Conservation (phyloP, 2,329 filamentous ascomycete species). For the Fusarium brachygibbosum region DNA sequence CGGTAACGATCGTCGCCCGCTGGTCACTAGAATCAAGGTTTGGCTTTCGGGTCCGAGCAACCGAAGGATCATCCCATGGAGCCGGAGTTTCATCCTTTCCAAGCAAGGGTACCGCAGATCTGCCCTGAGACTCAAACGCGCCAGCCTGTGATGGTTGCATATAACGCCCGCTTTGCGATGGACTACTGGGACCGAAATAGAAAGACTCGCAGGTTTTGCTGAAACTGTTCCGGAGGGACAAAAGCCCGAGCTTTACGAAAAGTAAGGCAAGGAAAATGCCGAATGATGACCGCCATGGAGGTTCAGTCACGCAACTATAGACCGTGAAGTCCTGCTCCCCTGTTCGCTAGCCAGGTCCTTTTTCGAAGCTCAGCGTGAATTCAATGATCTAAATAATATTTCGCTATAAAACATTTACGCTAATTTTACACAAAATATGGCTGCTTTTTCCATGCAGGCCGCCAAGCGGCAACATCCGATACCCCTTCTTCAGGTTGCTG, state of each 20-base stretch:
- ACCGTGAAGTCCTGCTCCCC: not conserved
- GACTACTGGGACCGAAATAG: not conserved
- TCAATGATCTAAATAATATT: not conserved
- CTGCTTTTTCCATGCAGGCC: not conserved
- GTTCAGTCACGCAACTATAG: no score
- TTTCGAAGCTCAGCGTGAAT: not conserved
- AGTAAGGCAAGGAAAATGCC: no score
- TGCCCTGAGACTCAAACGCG: not conserved
- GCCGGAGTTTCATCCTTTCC: not conserved
- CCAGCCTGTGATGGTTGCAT: not conserved
- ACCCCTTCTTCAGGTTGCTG: slow-evolving; percentile 9
- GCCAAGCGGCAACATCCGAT: slow-evolving; percentile 3
- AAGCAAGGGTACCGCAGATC: not conserved
- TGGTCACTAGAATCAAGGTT: not conserved
- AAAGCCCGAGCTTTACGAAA: not conserved
- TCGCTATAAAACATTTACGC: not conserved
- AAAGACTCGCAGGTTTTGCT: not conserved
- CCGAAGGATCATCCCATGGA: not conserved
- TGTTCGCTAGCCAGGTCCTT: not conserved
- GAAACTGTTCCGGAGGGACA: not conserved
- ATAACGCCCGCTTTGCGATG: not conserved
- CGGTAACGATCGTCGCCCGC: not conserved
- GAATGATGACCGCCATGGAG: no score
- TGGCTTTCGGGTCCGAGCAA: not conserved
- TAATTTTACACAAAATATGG: slow-evolving; percentile 21